These are phyloP conservation scores for Exserohilum turcica DNA, from an alignment of 2,329 filamentous ascomycete species.

Conservation along the genomic window DNA sequence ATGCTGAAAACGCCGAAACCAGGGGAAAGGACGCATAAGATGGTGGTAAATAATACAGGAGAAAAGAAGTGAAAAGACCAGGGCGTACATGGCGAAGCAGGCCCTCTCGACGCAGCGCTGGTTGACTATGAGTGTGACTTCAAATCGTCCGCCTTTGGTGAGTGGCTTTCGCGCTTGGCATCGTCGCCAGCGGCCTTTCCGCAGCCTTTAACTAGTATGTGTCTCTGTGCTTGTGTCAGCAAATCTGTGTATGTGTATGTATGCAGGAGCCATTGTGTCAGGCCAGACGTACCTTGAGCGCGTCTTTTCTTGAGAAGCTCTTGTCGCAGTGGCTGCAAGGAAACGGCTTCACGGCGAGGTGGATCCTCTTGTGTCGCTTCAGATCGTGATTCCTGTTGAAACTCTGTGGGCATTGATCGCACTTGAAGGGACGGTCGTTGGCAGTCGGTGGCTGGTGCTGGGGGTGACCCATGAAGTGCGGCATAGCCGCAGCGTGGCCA, in stretches of 20 bases:
- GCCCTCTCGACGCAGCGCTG: not conserved
- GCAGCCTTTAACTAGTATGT: constrained; percentile 71
- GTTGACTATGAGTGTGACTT: constrained; percentile 31
- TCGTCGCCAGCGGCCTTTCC: constrained; percentile 55
- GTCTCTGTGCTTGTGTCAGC: constrained; percentile 55
- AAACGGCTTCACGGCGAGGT: constrained; percentile 93
- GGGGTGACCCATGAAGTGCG: constrained; percentile 62
- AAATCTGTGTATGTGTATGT: constrained; percentile 51
- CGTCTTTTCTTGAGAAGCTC: constrained; percentile 95
- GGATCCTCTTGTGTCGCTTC: constrained; percentile 94
- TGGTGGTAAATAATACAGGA: constrained; percentile 44
- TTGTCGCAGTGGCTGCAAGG: constrained; percentile 92
- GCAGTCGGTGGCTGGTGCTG: constrained; percentile 57
- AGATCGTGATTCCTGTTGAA: constrained; percentile 97
- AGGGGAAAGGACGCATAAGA: constrained; percentile 8
- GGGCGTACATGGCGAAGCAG: constrained; percentile 2
- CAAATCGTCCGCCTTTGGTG: constrained; percentile 39
- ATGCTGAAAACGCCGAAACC: constrained; percentile 21
- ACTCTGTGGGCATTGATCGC: constrained; percentile 86
- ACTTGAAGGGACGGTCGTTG: constrained; percentile 90
- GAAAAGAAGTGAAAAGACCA: constrained; percentile 33
- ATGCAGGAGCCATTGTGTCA: constrained; percentile 22
- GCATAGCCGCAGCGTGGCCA: constrained; percentile 68
- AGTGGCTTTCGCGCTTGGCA: constrained; percentile 42
- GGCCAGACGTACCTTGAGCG: constrained; percentile 76